These are phyloP conservation scores for Barnettozyma vustinii DNA, from an alignment of 805 yeast genomes.

Conservation along the genomic window DNA sequence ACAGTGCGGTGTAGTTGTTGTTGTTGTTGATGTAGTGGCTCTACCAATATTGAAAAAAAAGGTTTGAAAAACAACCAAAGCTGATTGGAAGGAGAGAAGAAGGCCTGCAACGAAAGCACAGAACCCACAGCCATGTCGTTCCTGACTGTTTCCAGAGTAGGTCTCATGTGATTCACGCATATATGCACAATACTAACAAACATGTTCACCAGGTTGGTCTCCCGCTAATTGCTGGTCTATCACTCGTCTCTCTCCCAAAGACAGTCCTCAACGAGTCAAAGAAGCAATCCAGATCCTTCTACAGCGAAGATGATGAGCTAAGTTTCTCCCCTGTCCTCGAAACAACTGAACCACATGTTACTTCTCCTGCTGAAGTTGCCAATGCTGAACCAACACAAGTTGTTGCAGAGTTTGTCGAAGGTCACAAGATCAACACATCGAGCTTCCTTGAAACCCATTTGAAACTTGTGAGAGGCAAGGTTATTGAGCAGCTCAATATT, in stretches of 20 bases:
- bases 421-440: constrained; percentile 23
- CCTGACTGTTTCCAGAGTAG: neutral
- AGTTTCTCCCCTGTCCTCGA: constrained; percentile 4
- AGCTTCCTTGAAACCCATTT: constrained; percentile 19
- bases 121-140: neutral
- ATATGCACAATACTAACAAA: neutral
- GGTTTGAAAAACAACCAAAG: neutral
- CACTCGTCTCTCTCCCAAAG: constrained; percentile 31
- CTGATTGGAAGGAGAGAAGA: neutral
- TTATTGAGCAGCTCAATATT: constrained; percentile 15
- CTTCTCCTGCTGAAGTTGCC: neutral
- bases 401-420: constrained; percentile 18
- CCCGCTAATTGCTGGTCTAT: constrained; percentile 16
- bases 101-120: too few relatives aligned
- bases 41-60: neutral
- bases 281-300: constrained; percentile 23
- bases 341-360: constrained; percentile 3
- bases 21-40: neutral
- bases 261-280: constrained; percentile 29
- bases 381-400: constrained; percentile 9
- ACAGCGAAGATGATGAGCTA: constrained; percentile 17
- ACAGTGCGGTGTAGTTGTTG: too few relatives aligned
- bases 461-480: constrained; percentile 11
- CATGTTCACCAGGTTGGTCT: constrained; percentile 14
- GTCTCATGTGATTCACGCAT: neutral